phyloP scores from a whole-genome alignment of 441 rosid genomes.

The Pelargonium fulgidum region DNA sequence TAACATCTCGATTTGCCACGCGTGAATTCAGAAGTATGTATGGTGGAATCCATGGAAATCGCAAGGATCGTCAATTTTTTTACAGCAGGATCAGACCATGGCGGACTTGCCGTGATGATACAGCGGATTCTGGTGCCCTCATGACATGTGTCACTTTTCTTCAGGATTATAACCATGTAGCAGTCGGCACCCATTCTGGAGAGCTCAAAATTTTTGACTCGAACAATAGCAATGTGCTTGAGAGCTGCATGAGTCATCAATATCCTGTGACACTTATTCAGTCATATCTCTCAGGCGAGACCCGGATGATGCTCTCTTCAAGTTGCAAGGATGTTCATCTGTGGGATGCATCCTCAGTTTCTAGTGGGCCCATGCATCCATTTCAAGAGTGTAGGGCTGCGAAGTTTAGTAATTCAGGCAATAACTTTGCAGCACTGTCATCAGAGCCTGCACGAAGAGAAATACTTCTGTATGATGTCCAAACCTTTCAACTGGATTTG shows the following conservation, averaged over 20 bases:
- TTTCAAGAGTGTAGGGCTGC: slow-evolving; percentile 88
- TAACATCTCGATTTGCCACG: slow-evolving; percentile 77
- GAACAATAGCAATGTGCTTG: slow-evolving; percentile 56
- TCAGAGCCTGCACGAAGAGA: slow-evolving; percentile 57
- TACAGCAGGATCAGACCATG: slow-evolving; percentile 92
- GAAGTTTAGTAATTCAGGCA: slow-evolving; percentile 81
- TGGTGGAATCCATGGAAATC: slow-evolving; percentile 91
- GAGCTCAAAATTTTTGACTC: slow-evolving; percentile 78
- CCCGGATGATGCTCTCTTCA: slow-evolving; percentile 77
- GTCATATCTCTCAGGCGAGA: slow-evolving; percentile 51
- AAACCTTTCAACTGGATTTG: slow-evolving; percentile 50
- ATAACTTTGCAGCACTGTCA: slow-evolving; percentile 60
- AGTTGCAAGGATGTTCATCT: slow-evolving; percentile 75
- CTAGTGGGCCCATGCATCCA: slow-evolving; percentile 65
- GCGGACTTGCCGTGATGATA: slow-evolving; percentile 95
- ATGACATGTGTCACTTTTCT: slow-evolving; percentile 76
- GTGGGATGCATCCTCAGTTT: slow-evolving; percentile 78
- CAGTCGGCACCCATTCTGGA: slow-evolving; percentile 82
- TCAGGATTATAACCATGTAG: slow-evolving; percentile 71
- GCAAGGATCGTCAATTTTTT: slow-evolving; percentile 90
- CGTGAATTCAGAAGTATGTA: slow-evolving; percentile 71
- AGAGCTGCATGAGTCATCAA: slow-evolving; percentile 76
- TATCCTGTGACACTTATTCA: slow-evolving; percentile 71
- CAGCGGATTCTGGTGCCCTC: slow-evolving; percentile 34
- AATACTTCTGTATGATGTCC: slow-evolving; percentile 80